A percentile compares a stretch with the other conserved stretches of the same genome.
These are phyloP conservation scores for Neoboletus subvelutipes DNA, from an alignment of 768 basidiomycete genomes.

Conservation along the genomic window DNA sequence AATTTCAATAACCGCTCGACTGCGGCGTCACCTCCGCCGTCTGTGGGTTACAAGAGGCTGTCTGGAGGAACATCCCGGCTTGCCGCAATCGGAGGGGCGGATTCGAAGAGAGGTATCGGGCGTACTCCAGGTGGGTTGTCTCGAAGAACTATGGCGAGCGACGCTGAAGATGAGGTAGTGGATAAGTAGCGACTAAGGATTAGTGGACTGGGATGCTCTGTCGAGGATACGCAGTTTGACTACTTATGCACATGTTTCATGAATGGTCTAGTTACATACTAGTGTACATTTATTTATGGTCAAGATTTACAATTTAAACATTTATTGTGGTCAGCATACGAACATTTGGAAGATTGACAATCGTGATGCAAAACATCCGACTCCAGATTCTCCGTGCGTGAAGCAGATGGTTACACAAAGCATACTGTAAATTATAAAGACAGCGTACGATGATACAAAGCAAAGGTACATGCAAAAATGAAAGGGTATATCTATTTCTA, in stretches of 20 bases:
- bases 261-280: too few relatives aligned
- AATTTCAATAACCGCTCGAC: constrained; percentile 51
- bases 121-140: constrained; percentile 51
- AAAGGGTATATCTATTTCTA: constrained; percentile 26
- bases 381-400: background rate
- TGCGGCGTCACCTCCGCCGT: constrained; percentile 39
- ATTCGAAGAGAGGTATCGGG: constrained; percentile 43
- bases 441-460: constrained; percentile 27
- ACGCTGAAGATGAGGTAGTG: constrained; percentile 76
- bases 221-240: background rate
- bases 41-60: constrained; percentile 44
- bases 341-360: background rate
- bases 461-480: constrained; percentile 7
- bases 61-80: constrained; percentile 36
- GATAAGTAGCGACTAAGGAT: constrained; percentile 22
- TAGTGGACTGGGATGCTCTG: background rate
- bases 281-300: background rate
- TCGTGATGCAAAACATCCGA: background rate
- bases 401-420: constrained; percentile 19
- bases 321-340: background rate
- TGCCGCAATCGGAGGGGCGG: constrained; percentile 6
- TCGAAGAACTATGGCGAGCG: constrained; percentile 79
- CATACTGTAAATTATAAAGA: constrained; percentile 32
- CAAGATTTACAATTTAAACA: background rate
- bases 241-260: background rate